These are phyloP conservation scores for Hygrophoropsis aurantiaca DNA, from an alignment of 768 basidiomycete genomes.

Conservation along the genomic window DNA sequence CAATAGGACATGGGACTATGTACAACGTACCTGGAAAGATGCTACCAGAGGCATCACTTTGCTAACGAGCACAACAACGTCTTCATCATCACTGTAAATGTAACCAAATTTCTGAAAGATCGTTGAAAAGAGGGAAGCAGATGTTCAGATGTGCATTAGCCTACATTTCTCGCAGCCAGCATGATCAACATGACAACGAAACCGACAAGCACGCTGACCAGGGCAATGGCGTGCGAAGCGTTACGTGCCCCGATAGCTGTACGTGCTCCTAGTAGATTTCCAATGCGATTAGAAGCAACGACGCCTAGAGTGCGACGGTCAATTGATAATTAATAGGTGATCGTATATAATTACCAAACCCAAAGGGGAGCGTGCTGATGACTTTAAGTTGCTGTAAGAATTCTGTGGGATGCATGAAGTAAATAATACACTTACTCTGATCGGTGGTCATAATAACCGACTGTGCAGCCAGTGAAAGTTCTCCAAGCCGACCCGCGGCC, in stretches of 20 bases:
- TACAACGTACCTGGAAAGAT: conserved; percentile 45
- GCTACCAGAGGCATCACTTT: conserved; percentile 54
- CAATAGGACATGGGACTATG: background rate
- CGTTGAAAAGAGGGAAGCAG: background rate
- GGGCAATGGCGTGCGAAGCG: conserved; percentile 61
- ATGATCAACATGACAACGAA: conserved; percentile 57
- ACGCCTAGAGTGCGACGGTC: conserved; percentile 40
- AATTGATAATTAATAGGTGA: background rate
- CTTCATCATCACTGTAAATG: conserved; percentile 64
- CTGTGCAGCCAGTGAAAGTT: conserved; percentile 70
- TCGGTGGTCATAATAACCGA: conserved; percentile 81
- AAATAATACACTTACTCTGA: conserved; percentile 51
- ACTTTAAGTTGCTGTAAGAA: conserved; percentile 35
- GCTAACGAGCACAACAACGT: conserved; percentile 49
- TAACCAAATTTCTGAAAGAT: conserved; percentile 53
- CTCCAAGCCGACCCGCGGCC: conserved; percentile 69
- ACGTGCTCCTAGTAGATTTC: conserved; percentile 67
- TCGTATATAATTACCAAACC: conserved; percentile 45
- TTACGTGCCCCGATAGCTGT: conserved; percentile 51
- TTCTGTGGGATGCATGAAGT: background rate
- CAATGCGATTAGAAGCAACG: conserved; percentile 70
- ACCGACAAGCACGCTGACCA: conserved; percentile 63
- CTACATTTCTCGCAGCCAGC: conserved; percentile 55
- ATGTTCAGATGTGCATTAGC: conserved; percentile 12
- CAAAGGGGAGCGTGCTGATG: conserved; percentile 74